phyloP scores from a whole-genome alignment of 31 red algal genomes.

The Asparagopsis taxiformis region DNA sequence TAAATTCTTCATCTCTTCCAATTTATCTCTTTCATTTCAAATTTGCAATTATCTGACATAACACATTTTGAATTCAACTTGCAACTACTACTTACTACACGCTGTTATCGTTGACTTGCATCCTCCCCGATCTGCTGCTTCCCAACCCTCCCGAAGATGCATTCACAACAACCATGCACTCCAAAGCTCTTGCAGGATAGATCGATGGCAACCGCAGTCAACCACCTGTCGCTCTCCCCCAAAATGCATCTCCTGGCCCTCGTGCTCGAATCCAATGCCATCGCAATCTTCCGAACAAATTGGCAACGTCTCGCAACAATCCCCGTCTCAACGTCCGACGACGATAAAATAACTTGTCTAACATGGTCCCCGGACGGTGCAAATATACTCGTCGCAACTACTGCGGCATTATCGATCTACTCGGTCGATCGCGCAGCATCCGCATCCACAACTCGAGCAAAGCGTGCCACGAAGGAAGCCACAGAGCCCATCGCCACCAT shows the following conservation, averaged over 20 bases:
- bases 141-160: no score
- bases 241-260: constrained; percentile 36
- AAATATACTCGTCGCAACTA: constrained; percentile 23
- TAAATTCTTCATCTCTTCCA: no score
- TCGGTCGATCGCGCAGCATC: constrained; percentile 31
- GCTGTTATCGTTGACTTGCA: no score
- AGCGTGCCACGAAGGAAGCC: constrained; percentile 19
- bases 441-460: constrained; percentile 11
- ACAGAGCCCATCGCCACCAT: constrained; percentile 19
- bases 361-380: constrained; percentile 56
- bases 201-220: constrained; percentile 21
- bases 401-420: constrained; percentile 20
- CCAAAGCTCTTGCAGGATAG: constrained; percentile 52
- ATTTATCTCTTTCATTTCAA: no score
- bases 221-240: constrained; percentile 32
- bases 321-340: constrained; percentile 15
- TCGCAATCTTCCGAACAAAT: constrained; percentile 46
- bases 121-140: no score
- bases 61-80: no score
- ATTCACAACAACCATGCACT: not conserved
- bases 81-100: no score
- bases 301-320: constrained; percentile 55
- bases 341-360: constrained; percentile 14
- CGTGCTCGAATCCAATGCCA: constrained; percentile 29
- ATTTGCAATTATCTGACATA: no score